Conservation (phyloP, 495 filamentous ascomycete genomes). For the Neurospora sp. region DNA sequence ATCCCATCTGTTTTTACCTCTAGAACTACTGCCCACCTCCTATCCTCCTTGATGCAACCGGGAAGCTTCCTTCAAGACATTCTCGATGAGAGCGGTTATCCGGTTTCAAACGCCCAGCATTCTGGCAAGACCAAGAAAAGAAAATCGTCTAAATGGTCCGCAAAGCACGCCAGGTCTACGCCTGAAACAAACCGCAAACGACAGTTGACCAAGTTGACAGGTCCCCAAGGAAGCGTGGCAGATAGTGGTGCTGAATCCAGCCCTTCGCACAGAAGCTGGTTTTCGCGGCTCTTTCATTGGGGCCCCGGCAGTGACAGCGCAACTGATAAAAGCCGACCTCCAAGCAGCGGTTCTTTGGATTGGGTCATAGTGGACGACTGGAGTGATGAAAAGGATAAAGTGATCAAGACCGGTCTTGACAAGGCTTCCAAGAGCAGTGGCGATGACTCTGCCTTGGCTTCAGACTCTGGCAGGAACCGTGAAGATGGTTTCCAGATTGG, state of each 20-base stretch:
- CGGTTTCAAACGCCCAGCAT: constrained; percentile 37
- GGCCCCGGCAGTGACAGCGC: constrained; percentile 23
- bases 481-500: constrained; percentile 80
- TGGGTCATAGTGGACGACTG: constrained; percentile 65
- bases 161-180: constrained; percentile 8
- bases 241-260: constrained; percentile 1
- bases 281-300: constrained; percentile 45
- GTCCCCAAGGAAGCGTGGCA: constrained; percentile 5
- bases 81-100: constrained; percentile 43
- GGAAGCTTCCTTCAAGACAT: constrained; percentile 49
- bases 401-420: constrained; percentile 22
- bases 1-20: constrained; percentile 94
- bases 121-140: constrained; percentile 34
- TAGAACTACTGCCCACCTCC: constrained; percentile 82
- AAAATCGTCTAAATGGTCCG: constrained; percentile 21
- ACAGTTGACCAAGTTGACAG: constrained; percentile 1
- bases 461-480: constrained; percentile 16
- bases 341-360: constrained; percentile 74
- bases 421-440: constrained; percentile 21
- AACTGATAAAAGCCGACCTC: constrained; percentile 55
- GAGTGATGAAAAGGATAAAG: constrained; percentile 43
- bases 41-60: constrained; percentile 78
- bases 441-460: constrained; percentile 8
- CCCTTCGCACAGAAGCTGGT: constrained; percentile 33
- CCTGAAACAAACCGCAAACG: constrained; percentile 7